These are phyloP conservation scores for Paecilomyces dactylethromorphus DNA, from an alignment of 2,329 filamentous ascomycete species.

Conservation along the genomic window DNA sequence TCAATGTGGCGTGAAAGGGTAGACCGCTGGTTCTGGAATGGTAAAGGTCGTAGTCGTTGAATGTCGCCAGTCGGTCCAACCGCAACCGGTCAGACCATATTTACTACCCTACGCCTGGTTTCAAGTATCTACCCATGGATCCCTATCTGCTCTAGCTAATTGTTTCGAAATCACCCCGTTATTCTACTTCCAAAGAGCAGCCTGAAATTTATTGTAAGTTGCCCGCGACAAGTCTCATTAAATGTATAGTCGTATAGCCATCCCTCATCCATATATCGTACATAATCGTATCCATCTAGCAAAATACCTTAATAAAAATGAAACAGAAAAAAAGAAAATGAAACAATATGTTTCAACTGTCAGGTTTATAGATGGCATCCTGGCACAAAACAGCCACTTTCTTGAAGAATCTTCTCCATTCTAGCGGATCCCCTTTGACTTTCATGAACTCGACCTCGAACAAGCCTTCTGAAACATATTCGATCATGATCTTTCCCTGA, in stretches of 20 bases:
- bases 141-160: background rate
- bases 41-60: too few species aligned
- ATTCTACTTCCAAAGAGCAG: background rate
- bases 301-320: background rate
- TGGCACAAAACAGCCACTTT: slow-evolving; percentile 83
- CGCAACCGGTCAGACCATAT: background rate
- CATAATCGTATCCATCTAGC: background rate
- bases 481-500: slow-evolving; percentile 39
- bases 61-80: background rate
- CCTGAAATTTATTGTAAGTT: background rate
- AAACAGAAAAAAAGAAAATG: background rate
- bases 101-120: too few species aligned
- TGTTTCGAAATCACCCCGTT: background rate
- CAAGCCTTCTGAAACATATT: slow-evolving; percentile 50
- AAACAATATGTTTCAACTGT: slow-evolving; percentile 20
- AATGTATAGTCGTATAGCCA: background rate
- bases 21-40: background rate
- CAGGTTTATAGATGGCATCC: slow-evolving; percentile 67
- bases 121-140: background rate
- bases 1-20: background rate
- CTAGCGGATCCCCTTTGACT: slow-evolving; percentile 87
- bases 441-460: slow-evolving; percentile 90
- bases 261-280: background rate
- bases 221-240: background rate
- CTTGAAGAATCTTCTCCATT: slow-evolving; percentile 97